Percentiles rank a stretch among this genome's conserved stretches.
Conservation (phyloP, 2,329 filamentous ascomycete species). For the Venturia asperata region DNA sequence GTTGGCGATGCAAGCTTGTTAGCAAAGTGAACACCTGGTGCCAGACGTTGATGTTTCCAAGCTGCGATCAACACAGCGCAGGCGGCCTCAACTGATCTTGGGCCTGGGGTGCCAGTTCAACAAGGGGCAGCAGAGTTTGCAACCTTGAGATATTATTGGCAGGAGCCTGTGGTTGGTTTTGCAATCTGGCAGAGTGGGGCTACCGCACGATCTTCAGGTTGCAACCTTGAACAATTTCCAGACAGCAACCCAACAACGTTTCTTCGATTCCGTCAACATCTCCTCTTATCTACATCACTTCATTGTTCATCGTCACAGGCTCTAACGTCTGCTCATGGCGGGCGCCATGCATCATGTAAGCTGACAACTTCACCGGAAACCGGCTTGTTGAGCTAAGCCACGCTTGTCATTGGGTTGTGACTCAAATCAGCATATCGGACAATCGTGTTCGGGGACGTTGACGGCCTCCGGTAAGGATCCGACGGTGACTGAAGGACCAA, state of each 20-base stretch:
- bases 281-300: background rate
- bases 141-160: background rate
- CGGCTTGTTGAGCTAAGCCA: conserved; percentile 1
- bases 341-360: background rate
- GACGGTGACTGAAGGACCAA: background rate
- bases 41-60: too few species aligned
- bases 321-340: background rate
- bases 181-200: background rate
- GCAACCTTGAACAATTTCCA: background rate
- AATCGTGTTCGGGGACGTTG: background rate
- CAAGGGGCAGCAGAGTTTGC: background rate
- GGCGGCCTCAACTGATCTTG: background rate
- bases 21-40: too few species aligned
- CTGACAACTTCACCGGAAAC: background rate
- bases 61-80: background rate
- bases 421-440: background rate
- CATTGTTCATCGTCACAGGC: background rate
- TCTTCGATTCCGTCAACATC: background rate
- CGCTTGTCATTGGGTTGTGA: background rate
- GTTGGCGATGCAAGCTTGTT: too few species aligned
- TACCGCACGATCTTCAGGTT: background rate
- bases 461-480: background rate
- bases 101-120: background rate
- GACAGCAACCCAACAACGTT: background rate
- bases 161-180: background rate